Evolutionary conservation across 1,139 yeast genomes (phyloP).

Genomic region (Sugiyamaella novakii): DNA sequence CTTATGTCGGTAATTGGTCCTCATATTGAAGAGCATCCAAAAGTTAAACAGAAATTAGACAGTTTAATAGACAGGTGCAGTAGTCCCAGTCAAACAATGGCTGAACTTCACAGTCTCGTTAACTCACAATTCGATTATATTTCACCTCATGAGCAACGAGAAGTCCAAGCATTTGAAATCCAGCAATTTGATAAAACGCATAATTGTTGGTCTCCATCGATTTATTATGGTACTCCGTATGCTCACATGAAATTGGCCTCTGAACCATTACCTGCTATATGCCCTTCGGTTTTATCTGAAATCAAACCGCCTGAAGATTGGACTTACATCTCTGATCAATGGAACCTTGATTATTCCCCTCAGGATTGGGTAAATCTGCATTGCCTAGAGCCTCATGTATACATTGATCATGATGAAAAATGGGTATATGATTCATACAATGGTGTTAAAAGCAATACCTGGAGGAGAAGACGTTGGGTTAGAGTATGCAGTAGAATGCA

Average conservation of each 20-base stretch:
- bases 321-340: constrained; percentile 31
- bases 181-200: constrained; percentile 56
- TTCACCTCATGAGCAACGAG: constrained; percentile 42
- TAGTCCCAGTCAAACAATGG: constrained; percentile 41
- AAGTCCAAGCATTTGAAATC: constrained; percentile 71
- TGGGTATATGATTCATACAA: constrained; percentile 39
- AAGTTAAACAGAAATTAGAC: constrained; percentile 1
- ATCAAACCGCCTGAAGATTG: constrained; percentile 37
- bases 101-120: constrained; percentile 31
- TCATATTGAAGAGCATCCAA: constrained; percentile 2
- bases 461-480: constrained; percentile 37
- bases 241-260: constrained; percentile 19
- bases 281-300: constrained; percentile 27
- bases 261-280: constrained; percentile 20
- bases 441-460: constrained; percentile 22
- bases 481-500: constrained; percentile 33
- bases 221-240: constrained; percentile 26
- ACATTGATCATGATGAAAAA: constrained; percentile 35
- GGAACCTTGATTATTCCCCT: constrained; percentile 37
- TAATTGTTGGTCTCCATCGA: constrained; percentile 58
- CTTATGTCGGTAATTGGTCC: constrained; percentile 10
- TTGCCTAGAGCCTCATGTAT: constrained; percentile 23
- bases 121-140: constrained; percentile 42
- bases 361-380: constrained; percentile 34
- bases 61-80: constrained; percentile 43